Evolutionary conservation across 2,329 filamentous ascomycete species (phyloP).

Genomic region (Escovopsis sp.): DNA sequence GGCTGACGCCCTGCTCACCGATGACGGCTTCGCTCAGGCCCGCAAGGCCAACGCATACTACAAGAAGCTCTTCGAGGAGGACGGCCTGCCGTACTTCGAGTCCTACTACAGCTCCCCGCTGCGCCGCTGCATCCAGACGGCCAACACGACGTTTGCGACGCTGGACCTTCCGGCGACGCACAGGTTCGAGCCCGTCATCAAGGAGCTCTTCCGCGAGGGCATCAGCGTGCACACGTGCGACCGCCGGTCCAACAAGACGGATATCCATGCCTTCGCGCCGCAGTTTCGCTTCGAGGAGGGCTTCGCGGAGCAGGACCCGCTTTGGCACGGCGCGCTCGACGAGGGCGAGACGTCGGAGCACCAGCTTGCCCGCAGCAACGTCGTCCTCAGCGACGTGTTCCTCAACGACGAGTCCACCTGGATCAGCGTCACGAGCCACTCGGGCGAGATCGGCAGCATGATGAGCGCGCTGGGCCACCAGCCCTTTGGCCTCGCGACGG

Average conservation of each 20-base stretch:
- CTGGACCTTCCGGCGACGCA: conserved; percentile 34
- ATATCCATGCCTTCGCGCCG: conserved; percentile 38
- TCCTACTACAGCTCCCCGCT: conserved; percentile 52
- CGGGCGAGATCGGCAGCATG: conserved; percentile 38
- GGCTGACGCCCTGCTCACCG: conserved; percentile 49
- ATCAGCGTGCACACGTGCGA: conserved; percentile 58
- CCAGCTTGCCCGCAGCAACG: conserved; percentile 33
- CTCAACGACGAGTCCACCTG: conserved; percentile 35
- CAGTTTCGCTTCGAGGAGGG: conserved; percentile 41
- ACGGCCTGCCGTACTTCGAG: conserved; percentile 45
- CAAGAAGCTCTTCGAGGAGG: conserved; percentile 32
- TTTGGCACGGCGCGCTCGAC: conserved; percentile 27
- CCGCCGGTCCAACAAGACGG: conserved; percentile 38
- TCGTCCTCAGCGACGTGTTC: conserved; percentile 43
- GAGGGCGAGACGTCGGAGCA: conserved; percentile 30
- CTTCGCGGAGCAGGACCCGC: conserved; percentile 40
- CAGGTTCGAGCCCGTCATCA: conserved; percentile 44
- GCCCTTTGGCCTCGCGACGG: conserved; percentile 48
- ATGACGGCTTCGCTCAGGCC: conserved; percentile 41
- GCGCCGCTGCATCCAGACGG: conserved; percentile 47
- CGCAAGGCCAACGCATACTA: conserved; percentile 45
- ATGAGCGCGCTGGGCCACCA: conserved; percentile 44
- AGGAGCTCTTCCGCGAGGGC: conserved; percentile 51
- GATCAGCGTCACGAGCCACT: conserved; percentile 46
- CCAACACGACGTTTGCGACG: conserved; percentile 42